Conservation (phyloP, 2,329 filamentous ascomycete species). For the Xylaria sp. region DNA sequence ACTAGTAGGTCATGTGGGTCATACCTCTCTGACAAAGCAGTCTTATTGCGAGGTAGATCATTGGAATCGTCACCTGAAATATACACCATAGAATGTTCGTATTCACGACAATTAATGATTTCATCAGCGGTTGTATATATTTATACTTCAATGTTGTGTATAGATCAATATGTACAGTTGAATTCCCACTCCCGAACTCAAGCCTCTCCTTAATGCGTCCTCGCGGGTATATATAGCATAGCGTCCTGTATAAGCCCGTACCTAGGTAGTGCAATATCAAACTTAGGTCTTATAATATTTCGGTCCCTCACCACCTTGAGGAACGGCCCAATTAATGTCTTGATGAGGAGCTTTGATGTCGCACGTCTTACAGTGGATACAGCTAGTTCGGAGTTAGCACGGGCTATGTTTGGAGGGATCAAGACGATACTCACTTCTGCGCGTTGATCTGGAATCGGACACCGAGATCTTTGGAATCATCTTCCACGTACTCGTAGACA, state of each 20-base stretch:
- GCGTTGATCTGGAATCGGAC: slow-evolving; percentile 98
- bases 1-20: too few relatives aligned
- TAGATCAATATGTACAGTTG: slow-evolving; percentile 35
- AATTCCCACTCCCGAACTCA: slow-evolving; percentile 4
- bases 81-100: neutral
- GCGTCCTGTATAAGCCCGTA: neutral
- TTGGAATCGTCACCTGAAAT: neutral
- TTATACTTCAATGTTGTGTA: neutral
- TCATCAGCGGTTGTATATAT: neutral
- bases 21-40: neutral
- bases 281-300: slow-evolving; percentile 72
- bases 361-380: slow-evolving; percentile 99
- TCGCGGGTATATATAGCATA: slow-evolving; percentile 29
- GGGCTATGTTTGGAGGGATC: neutral
- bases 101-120: neutral
- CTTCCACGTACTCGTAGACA: slow-evolving; percentile 98
- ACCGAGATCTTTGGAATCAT: slow-evolving; percentile 83
- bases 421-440: slow-evolving; percentile 81
- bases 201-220: neutral
- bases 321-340: slow-evolving; percentile 97
- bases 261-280: slow-evolving; percentile 13
- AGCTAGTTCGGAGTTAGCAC: slow-evolving; percentile 66
- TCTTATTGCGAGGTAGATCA: too few relatives aligned
- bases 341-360: slow-evolving; percentile 98
- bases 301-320: slow-evolving; percentile 85